Percentiles rank a stretch among this genome's conserved stretches.
These are phyloP conservation scores for Dioscorea cayenensis DNA, from an alignment of 116 monocot genomes.

Conservation along the genomic window DNA sequence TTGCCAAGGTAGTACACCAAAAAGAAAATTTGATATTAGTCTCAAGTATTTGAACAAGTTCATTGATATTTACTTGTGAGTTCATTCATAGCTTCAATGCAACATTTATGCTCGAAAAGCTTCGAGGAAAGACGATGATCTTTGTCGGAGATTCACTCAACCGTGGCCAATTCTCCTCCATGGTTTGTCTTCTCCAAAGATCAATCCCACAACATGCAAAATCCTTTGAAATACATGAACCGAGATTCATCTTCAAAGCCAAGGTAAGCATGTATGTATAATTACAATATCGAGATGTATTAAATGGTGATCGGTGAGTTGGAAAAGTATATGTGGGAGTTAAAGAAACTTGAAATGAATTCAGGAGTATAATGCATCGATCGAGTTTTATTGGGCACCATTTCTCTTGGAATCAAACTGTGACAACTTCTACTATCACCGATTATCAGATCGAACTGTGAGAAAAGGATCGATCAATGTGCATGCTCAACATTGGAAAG, in stretches of 20 bases:
- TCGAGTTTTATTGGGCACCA: conserved; percentile 37
- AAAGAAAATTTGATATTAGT: no score
- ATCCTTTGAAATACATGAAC: conserved; percentile 20
- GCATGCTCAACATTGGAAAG: conserved; percentile 30
- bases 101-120: conserved; percentile 30
- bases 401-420: conserved; percentile 33
- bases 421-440: conserved; percentile 20
- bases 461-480: conserved; percentile 18
- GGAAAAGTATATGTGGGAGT: not conserved
- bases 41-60: not conserved
- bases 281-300: no score
- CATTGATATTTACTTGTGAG: not conserved
- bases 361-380: conserved; percentile 39
- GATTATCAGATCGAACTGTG: conserved; percentile 13
- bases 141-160: conserved; percentile 56
- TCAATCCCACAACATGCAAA: conserved; percentile 25
- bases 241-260: conserved; percentile 40
- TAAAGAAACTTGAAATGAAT: not conserved
- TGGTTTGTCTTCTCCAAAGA: conserved; percentile 45
- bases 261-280: conserved; percentile 19
- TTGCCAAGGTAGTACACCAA: conserved; percentile 7
- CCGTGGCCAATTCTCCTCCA: conserved; percentile 42
- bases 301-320: no score
- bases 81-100: conserved; percentile 35
- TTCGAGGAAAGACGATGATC: conserved; percentile 48